Evolutionary conservation across 257 asterid genomes (phyloP).

Genomic region (Solanum commersonii): DNA sequence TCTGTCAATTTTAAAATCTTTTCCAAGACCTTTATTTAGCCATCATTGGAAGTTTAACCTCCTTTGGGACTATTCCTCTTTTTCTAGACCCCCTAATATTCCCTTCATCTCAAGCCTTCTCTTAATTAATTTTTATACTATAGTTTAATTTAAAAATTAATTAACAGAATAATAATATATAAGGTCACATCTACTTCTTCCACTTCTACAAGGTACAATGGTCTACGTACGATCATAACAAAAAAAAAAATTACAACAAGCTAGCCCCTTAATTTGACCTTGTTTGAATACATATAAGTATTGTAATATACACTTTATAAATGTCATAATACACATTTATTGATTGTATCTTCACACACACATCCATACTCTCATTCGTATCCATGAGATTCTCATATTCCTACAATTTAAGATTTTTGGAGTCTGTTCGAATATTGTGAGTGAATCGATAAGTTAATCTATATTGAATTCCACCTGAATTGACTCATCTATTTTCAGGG

Average conservation of each 20-base stretch:
- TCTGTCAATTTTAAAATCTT: neutral
- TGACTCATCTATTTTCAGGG: rapidly evolving
- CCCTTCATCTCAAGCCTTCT: neutral
- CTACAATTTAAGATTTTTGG: too few relatives aligned
- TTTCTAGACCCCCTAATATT: neutral
- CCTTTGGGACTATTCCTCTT: neutral
- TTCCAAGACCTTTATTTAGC: neutral
- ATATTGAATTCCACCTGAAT: rapidly evolving
- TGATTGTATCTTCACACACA: neutral
- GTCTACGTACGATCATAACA: neutral
- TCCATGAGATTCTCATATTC: neutral
- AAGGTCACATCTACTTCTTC: neutral
- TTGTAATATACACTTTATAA: neutral
- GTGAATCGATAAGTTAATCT: neutral
- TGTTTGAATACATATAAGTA: neutral
- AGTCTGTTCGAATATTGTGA: neutral
- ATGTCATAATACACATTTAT: neutral
- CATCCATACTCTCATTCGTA: neutral
- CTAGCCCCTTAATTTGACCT: neutral
- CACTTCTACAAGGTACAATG: neutral
- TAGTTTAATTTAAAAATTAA: neutral
- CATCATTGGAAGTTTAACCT: conserved; percentile 9
- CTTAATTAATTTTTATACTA: neutral
- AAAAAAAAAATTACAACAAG: neutral
- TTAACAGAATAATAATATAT: neutral